phyloP scores from a whole-genome alignment of 352 stramenopile species.

The Phytopythium helicoides region DNA sequence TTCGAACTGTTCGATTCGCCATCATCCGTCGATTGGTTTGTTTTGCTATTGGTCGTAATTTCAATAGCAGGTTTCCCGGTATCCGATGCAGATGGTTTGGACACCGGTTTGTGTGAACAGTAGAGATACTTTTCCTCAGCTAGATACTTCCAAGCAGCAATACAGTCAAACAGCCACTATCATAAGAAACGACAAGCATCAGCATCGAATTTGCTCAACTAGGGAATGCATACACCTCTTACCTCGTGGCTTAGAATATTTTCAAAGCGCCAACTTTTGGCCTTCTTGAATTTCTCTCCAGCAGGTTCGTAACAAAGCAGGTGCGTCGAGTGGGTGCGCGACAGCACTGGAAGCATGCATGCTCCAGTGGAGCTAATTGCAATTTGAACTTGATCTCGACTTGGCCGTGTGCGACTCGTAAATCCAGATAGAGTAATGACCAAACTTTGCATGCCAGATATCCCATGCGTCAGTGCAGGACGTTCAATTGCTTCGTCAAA shows the following conservation, averaged over 20 bases:
- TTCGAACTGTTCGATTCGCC: not conserved
- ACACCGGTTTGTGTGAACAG: constrained; percentile 18
- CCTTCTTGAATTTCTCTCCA: constrained; percentile 86
- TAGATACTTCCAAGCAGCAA: constrained; percentile 64
- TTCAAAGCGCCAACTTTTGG: constrained; percentile 73
- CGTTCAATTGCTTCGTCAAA: constrained; percentile 56
- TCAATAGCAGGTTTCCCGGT: constrained; percentile 17
- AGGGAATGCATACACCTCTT: constrained; percentile 5
- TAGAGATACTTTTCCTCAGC: constrained; percentile 51
- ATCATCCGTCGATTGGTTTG: not conserved
- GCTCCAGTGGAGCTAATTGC: constrained; percentile 81
- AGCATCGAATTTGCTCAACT: too few relatives aligned
- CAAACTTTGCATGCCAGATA: constrained; percentile 74
- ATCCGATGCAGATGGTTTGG: constrained; percentile 9
- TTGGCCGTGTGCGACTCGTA: constrained; percentile 69
- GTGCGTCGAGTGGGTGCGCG: constrained; percentile 78
- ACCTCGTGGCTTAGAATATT: constrained; percentile 84
- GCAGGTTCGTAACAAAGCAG: constrained; percentile 73
- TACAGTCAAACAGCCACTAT: constrained; percentile 77
- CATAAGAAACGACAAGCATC: not conserved
- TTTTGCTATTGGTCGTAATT: constrained; percentile 13
- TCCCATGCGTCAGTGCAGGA: constrained; percentile 62
- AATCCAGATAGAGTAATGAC: constrained; percentile 85
- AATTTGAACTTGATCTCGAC: constrained; percentile 80
- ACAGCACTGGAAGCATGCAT: constrained; percentile 82